Evolutionary conservation across 805 yeast species (phyloP).

Genomic region (Sugiyamaella mastotermitis): DNA sequence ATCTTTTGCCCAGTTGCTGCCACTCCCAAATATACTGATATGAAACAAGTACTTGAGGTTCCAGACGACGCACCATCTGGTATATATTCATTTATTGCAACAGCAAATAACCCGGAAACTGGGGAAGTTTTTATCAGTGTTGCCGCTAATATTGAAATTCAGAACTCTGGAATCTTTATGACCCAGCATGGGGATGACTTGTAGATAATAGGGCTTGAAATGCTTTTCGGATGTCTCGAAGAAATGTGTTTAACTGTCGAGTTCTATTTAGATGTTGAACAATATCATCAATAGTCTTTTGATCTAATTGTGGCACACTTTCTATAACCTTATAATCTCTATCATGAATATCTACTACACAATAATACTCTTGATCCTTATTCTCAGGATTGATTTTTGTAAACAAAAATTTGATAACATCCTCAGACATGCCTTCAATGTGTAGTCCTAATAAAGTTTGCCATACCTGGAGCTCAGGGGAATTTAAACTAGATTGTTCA

Average conservation of each 20-base stretch:
- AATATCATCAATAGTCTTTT: conserved; percentile 18
- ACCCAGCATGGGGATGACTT: conserved; percentile 10
- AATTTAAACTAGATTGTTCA: conserved; percentile 42
- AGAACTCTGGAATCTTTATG: conserved; percentile 4
- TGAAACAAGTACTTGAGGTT: conserved; percentile 22
- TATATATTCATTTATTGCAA: conserved; percentile 26
- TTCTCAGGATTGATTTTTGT: conserved; percentile 41
- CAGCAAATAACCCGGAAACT: conserved; percentile 19
- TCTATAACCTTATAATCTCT: conserved; percentile 32
- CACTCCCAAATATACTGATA: conserved; percentile 7
- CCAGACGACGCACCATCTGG: conserved; percentile 26
- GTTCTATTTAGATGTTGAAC: conserved; percentile 21
- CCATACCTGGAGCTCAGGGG: conserved; percentile 46
- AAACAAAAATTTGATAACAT: conserved; percentile 44
- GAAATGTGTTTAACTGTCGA: conserved; percentile 23
- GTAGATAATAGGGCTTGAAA: conserved; percentile 17
- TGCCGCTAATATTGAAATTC: conserved; percentile 17
- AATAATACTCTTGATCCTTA: conserved; percentile 36
- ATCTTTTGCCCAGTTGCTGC: conserved; percentile 25
- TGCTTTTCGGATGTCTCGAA: conserved; percentile 24
- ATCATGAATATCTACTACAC: conserved; percentile 42
- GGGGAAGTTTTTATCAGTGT: conserved; percentile 18
- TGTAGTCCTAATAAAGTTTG: conserved; percentile 51
- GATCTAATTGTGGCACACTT: conserved; percentile 35
- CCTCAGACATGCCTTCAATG: conserved; percentile 45